Evolutionary conservation across 2,329 filamentous ascomycete species (phyloP).

Genomic region (Colletotrichum viniferum): DNA sequence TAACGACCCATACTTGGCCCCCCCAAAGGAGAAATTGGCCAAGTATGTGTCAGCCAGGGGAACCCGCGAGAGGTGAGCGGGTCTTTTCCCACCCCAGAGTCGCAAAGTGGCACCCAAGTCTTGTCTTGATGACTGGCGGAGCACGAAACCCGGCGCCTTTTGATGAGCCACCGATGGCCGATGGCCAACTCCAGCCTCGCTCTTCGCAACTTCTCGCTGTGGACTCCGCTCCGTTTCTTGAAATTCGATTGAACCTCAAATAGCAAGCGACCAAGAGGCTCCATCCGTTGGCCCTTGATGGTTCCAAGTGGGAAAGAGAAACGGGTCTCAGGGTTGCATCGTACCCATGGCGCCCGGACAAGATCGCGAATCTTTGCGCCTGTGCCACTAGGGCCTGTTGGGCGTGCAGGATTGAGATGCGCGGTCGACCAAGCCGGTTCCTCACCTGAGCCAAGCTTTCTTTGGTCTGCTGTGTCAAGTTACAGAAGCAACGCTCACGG

Average conservation of each 20-base stretch:
- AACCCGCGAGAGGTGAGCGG: not conserved
- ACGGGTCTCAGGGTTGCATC: conserved; percentile 18
- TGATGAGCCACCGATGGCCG: conserved; percentile 17
- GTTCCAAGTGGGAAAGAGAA: not conserved
- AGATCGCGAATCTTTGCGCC: conserved; percentile 21
- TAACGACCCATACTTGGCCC: conserved; percentile 19
- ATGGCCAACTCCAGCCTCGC: not conserved
- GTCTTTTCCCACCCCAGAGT: not conserved
- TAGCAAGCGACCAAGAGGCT: conserved; percentile 11
- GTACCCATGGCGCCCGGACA: conserved; percentile 15
- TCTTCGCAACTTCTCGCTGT: not conserved
- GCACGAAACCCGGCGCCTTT: conserved; percentile 6
- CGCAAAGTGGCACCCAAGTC: conserved; percentile 9
- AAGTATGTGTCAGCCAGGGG: conserved; percentile 13
- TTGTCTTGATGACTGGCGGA: conserved; percentile 18
- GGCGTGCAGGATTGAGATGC: conserved; percentile 22
- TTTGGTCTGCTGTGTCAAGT: conserved; percentile 11
- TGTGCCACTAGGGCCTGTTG: conserved; percentile 16
- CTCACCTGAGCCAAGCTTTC: conserved; percentile 17
- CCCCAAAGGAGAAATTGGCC: conserved; percentile 19
- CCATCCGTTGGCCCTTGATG: not conserved
- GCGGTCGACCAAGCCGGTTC: conserved; percentile 6
- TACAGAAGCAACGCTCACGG: not conserved
- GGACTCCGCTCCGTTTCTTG: conserved; percentile 3
- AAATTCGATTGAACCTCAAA: conserved; percentile 15